Evolutionary conservation across 2,329 filamentous ascomycete species (phyloP), one percentile per base, ranked within the genome.

Genomic region (Monosporascus sp.): DNA sequence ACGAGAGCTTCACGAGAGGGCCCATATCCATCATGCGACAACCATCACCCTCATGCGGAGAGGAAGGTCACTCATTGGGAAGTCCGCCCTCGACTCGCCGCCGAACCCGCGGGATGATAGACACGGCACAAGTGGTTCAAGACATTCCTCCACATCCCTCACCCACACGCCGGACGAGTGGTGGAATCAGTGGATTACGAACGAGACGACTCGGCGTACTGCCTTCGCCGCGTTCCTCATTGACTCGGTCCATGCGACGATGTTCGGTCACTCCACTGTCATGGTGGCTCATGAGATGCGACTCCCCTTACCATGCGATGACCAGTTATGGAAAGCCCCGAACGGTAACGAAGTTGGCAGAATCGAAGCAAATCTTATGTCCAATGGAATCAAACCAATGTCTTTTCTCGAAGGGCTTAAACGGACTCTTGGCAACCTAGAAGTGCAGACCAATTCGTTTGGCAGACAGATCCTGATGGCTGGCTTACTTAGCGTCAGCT

Each of bases 281-380:
- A 97, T 97, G 93, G 91, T 96, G 7, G 91, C 92, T 2, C 92
- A 97, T 64, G 94, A 97, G 70, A 90, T 99, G 82, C 84, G 90
- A 48, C 78, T 97, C 8, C 90, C 91, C 1, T 72, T 99, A 44
- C 94, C 94, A 0, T 97, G 93, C 65, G 92, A 97, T 60, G 94
- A 97, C 67, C 84, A 87, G 4, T 74, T 97, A 11, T 99, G 94
- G 94, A 89, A 88, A 52, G 94, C 94, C 5, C 89, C 87, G 3
- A 96, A 87, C 68, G 89, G 90, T 50, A 83, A 86, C 1, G 94
- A 97, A 68, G 91, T 97, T 17, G 87, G 86, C 35, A 81, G 90
- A 50, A 85, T 94, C 25, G 91, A 97, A 66, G 82, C 88, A 1
- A 90, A 86, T 58, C 76, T 97, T 4, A 80, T 87, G 61, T 85